A percentile compares a stretch with the other conserved stretches of the same genome.
Evolutionary conservation across 176 grass and related monocot genomes (phyloP).

Genomic region (Zizania latifolia): DNA sequence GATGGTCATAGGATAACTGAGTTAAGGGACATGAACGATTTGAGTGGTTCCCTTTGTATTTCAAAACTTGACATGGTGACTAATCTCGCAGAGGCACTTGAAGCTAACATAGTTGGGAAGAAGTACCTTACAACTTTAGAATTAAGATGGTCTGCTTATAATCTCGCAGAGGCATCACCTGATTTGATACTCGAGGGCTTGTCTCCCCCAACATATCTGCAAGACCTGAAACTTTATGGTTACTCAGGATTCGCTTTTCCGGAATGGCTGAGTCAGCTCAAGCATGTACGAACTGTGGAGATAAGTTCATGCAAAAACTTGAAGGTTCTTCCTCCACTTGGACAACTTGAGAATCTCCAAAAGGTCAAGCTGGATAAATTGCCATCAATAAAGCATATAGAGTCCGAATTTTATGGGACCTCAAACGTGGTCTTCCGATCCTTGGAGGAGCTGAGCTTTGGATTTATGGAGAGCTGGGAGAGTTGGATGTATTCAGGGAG

Average conservation of each 20-base stretch:
- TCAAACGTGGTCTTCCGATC: not conserved
- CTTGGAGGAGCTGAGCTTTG: constrained; percentile 28
- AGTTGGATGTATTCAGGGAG: not conserved
- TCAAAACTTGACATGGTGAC: constrained; percentile 5
- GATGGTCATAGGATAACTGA: constrained; percentile 40
- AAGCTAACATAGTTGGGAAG: constrained; percentile 14
- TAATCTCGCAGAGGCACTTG: constrained; percentile 8
- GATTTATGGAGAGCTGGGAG: not conserved
- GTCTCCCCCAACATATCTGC: not conserved
- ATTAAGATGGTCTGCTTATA: not conserved
- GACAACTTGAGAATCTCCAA: constrained; percentile 19
- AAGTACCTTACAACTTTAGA: constrained; percentile 1
- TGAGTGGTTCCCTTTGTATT: constrained; percentile 22
- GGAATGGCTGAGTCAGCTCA: not conserved
- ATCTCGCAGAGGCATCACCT: too few species aligned
- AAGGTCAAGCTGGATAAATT: not conserved
- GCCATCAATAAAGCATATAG: not conserved
- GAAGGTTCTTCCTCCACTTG: not conserved
- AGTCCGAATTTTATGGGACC: too few species aligned
- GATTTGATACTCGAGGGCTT: not conserved
- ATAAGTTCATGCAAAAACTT: not conserved
- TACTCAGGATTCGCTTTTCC: not conserved
- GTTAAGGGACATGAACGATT: constrained; percentile 12
- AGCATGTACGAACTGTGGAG: constrained; percentile 9
- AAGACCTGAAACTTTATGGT: not conserved